These are phyloP conservation scores for Penicillium freii DNA, from an alignment of 2,329 filamentous ascomycete species.

Conservation along the genomic window DNA sequence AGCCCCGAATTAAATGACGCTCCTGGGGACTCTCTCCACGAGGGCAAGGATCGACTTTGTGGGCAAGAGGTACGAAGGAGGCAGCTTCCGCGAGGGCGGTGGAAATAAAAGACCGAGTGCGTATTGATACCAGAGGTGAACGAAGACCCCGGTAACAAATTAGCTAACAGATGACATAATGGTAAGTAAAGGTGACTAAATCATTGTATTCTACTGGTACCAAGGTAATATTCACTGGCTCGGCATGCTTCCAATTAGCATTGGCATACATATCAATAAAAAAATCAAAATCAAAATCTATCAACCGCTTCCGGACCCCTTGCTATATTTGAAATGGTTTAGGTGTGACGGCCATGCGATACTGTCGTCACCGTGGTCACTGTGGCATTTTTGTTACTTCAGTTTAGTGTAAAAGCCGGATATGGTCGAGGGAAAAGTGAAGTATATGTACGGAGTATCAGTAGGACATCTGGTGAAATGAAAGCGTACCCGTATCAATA, in stretches of 20 bases:
- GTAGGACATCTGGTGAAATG: neutral
- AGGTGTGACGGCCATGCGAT: slow-evolving; percentile 11
- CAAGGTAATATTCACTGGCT: neutral
- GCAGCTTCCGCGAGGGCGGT: slow-evolving; percentile 24
- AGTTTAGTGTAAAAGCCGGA: neutral
- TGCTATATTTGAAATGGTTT: slow-evolving; percentile 10
- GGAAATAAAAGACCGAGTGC: slow-evolving; percentile 1
- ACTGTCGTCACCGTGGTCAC: slow-evolving; percentile 5
- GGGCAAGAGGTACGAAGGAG: slow-evolving; percentile 18
- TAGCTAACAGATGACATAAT: slow-evolving; percentile 17
- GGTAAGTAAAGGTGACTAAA: slow-evolving; percentile 9
- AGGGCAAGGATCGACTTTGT: slow-evolving; percentile 21
- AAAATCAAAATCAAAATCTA: neutral
- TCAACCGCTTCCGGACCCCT: slow-evolving; percentile 24
- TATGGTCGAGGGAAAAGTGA: neutral
- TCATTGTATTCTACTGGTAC: neutral
- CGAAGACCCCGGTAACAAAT: neutral
- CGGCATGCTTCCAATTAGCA: slow-evolving; percentile 7
- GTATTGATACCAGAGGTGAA: slow-evolving; percentile 12
- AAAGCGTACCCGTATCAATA: neutral
- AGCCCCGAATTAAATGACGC: slow-evolving; percentile 26
- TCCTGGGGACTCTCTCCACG: slow-evolving; percentile 20
- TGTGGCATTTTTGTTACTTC: neutral
- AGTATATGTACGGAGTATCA: neutral
- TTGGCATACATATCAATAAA: slow-evolving; percentile 16